These are phyloP conservation scores for Ceratocystiopsis minuta DNA, from an alignment of 2,329 filamentous ascomycete genomes.

Conservation along the genomic window DNA sequence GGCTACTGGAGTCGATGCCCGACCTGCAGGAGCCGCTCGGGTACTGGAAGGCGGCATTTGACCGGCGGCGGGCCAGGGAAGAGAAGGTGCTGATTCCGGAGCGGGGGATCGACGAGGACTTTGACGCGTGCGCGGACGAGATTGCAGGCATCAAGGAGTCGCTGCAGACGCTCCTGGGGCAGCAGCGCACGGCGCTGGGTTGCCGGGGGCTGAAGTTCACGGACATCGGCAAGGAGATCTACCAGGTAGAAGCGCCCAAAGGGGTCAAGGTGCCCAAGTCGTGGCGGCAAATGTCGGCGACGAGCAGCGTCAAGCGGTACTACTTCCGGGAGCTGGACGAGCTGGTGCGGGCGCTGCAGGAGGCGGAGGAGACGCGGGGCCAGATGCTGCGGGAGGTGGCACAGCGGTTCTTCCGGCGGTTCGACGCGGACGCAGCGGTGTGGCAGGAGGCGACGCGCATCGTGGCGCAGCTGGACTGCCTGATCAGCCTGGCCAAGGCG, in stretches of 20 bases:
- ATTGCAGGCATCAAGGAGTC: constrained; percentile 61
- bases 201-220: constrained; percentile 56
- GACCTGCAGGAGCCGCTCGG: constrained; percentile 55
- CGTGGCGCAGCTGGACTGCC: constrained; percentile 80
- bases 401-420: constrained; percentile 65
- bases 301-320: constrained; percentile 76
- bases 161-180: constrained; percentile 51
- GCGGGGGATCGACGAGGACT: constrained; percentile 76
- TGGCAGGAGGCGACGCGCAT: constrained; percentile 88
- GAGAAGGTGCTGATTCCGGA: constrained; percentile 73
- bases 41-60: constrained; percentile 85
- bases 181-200: constrained; percentile 55
- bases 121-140: constrained; percentile 62
- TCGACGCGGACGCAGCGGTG: constrained; percentile 67
- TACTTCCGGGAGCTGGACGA: constrained; percentile 73
- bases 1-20: constrained; percentile 72
- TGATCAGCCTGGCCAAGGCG: constrained; percentile 82
- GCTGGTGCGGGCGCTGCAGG: constrained; percentile 74
- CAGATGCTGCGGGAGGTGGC: constrained; percentile 82
- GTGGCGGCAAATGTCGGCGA: constrained; percentile 96
- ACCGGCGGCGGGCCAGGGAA: constrained; percentile 60
- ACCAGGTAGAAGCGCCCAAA: constrained; percentile 85
- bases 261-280: constrained; percentile 63
- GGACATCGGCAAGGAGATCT: constrained; percentile 91
- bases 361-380: constrained; percentile 82